Evolutionary conservation across 2,329 filamentous ascomycete genomes (phyloP), one percentile per base, ranked within the genome.

Genomic region (Aspergillus sp.): DNA sequence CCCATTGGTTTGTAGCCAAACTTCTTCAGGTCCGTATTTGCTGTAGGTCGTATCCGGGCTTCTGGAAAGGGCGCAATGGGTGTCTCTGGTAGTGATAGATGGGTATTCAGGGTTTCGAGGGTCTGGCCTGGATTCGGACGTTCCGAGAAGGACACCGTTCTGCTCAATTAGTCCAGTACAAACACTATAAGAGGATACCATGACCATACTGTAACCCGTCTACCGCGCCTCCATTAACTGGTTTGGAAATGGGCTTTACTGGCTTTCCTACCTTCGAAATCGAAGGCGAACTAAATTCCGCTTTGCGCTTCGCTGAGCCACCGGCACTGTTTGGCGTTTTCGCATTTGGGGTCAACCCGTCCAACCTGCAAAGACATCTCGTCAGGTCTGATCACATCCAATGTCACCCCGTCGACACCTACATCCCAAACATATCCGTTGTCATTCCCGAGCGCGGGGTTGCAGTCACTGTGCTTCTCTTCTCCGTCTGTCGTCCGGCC

Each of bases 1-100:
- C 88, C 85, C 75, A 97, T 83, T 2, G 89, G 87, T 62, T 90
- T 93, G 69, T 97, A 98, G 1, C 76, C 81, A 56, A 96, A 84
- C 64, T 95, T 96, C 64, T 90, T 89, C 60, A 88, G 78, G 63
- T 97, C 91, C 1, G 88, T 91, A 49, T 87, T 86, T 2, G 88
- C 86, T 4, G 84, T 90, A 19, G 95, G 76, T 62, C 86, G 90
- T 64, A 97, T 82, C 43, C 93, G 85, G 10, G 88, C 63, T 64
- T 93, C 86, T 7, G 81, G 64, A 53, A 82, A 87, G 1, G 85
- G 84, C 30, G 83, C 82, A 27, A 86, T 77, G 2, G 85, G 86
- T 1, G 84, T 73, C 41, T 88, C 82, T 29, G 85, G 74, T 1
- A 81, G 69, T 9, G 77, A 64, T 29, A 94, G 77, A 48, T 91